Base-by-base conservation (phyloP, 257 asterid species). In the Nicotiana paniculata region DNA sequence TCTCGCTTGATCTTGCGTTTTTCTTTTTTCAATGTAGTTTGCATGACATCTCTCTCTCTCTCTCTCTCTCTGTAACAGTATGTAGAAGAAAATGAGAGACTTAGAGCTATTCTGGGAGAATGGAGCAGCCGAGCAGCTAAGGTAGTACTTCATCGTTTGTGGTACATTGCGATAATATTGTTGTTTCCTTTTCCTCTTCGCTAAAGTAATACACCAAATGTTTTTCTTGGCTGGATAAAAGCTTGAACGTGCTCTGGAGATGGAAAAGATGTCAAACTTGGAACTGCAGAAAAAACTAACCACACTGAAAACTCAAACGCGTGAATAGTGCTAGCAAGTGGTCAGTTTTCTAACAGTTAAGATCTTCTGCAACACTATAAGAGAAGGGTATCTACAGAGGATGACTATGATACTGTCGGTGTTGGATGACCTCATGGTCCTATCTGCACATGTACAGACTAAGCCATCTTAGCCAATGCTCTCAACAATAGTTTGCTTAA, bases 51-150 rank as follows among this genome's bases (percentile, higher is more conserved):
- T 53, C 67, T 81, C 48, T 68, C 77, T 82, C 39, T 81, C 9
- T 37, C 51, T 46, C 72, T 53, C 57, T 72, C 83, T 79, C 75
- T 87, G 85, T 33, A 83, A 85, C 96, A 96, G 99, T 96, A 94
- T 84, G 92, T 96, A 17, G 98, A 93, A 85, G 99, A 96, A 89
- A 96, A 92, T 26, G 99, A 96, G 87, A 90, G 99, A 88, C 97
- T 94, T 53, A 92, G 99, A 85, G 99, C 97, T 64, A 92, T 93
- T 88, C 79, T 96, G 46, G 98, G 97, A 66, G 98, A 96, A 89
- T 96, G 99, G 99, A 96, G 99, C 86, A 86, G 91, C 54, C 91
- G 98, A 82, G 98, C 98, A 77, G 99, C 99, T 77, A 96, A 94
- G 97, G 99, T 96, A 89, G 8, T 63, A 79, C 83, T 69, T 51